Percentiles rank a stretch among this genome's conserved stretches.
Evolutionary conservation across 306 rosid genomes (phyloP).

Genomic region (Lupinus albus): DNA sequence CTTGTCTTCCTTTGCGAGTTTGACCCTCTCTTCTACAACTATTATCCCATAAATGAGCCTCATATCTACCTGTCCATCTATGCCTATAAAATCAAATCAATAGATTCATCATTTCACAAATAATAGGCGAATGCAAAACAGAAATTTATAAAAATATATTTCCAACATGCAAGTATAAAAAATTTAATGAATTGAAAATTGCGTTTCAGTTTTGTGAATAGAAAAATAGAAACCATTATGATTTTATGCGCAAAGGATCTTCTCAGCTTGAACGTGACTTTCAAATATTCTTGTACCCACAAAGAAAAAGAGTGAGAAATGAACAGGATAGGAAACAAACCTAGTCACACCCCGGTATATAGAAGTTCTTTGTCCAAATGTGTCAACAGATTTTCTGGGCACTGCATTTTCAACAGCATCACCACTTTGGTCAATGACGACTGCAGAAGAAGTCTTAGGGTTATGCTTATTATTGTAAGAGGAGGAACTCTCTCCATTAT

Average conservation of each 20-base stretch:
- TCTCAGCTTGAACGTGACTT: too few species aligned
- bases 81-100: slow-evolving; percentile 47
- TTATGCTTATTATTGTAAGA: slow-evolving; percentile 48
- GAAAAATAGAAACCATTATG: too few species aligned
- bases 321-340: slow-evolving; percentile 23
- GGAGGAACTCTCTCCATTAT: slow-evolving; percentile 44
- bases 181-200: too few species aligned
- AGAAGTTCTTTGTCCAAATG: slow-evolving; percentile 75
- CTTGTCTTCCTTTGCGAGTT: slow-evolving; percentile 81
- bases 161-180: neutral
- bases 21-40: slow-evolving; percentile 80
- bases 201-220: too few species aligned
- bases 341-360: slow-evolving; percentile 79
- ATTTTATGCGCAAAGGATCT: too few species aligned
- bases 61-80: slow-evolving; percentile 84
- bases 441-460: neutral
- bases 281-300: too few species aligned
- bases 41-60: slow-evolving; percentile 80
- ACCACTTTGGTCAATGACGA: slow-evolving; percentile 15
- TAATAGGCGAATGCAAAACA: neutral
- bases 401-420: slow-evolving; percentile 41
- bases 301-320: too few species aligned
- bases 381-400: slow-evolving; percentile 63
- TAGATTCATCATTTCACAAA: neutral
- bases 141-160: neutral